phyloP scores from a whole-genome alignment of 73 alveolate species.

The Paramecium pentaurelia region DNA sequence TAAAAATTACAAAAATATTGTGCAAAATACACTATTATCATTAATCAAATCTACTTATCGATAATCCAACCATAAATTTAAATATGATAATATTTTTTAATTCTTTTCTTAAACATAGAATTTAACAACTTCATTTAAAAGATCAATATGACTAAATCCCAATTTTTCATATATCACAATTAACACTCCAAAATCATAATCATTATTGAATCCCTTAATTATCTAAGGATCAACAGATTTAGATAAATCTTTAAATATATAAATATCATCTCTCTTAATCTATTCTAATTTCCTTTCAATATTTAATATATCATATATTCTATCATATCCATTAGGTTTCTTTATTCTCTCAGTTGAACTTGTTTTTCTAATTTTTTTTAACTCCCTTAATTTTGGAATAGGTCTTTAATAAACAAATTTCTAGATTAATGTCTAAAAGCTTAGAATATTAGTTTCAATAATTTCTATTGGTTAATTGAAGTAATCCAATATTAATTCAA shows the following conservation, averaged over 20 bases:
- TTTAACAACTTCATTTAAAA: background rate
- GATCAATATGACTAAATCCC: background rate
- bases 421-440: background rate
- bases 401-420: background rate
- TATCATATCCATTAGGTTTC: background rate
- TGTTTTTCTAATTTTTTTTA: background rate
- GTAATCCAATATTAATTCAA: background rate
- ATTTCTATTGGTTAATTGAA: background rate
- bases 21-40: slow-evolving; percentile 1
- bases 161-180: background rate
- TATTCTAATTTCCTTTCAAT: background rate
- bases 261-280: background rate
- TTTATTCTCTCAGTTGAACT: background rate
- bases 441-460: background rate
- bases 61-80: background rate
- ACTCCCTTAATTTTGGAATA: background rate
- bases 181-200: background rate
- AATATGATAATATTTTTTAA: background rate
- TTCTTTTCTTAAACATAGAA: background rate
- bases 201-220: background rate
- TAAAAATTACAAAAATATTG: background rate
- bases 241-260: background rate
- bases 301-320: background rate
- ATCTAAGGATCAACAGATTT: background rate
- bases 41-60: background rate